phyloP scores from a whole-genome alignment of 2,329 filamentous ascomycete species.

The Boeremia exigua region DNA sequence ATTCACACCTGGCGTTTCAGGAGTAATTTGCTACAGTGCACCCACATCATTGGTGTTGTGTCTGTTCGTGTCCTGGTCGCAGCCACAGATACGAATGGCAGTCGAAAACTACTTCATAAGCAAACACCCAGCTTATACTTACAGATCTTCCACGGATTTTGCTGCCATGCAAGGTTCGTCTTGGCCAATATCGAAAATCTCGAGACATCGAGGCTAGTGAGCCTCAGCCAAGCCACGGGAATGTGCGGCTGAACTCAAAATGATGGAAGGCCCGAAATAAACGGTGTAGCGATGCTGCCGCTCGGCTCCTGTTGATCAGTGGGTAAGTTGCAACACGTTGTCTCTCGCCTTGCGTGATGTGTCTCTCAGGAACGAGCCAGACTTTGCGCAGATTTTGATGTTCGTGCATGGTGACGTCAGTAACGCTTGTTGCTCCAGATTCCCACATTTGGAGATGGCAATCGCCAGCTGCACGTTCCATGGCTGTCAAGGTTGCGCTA shows the following conservation, averaged over 20 bases:
- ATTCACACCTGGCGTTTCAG: too few species aligned
- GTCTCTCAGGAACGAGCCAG: neutral
- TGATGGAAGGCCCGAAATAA: constrained; percentile 4
- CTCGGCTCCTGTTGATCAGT: constrained; percentile 5
- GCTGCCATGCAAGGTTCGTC: neutral
- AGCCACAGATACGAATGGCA: too few species aligned
- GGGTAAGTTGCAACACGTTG: constrained; percentile 1
- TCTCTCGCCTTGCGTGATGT: constrained; percentile 4
- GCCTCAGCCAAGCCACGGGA: constrained; percentile 5
- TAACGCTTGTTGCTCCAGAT: too few species aligned
- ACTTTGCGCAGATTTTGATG: neutral
- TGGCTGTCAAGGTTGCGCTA: neutral
- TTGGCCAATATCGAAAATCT: neutral
- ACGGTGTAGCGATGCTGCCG: neutral
- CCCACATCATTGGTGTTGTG: too few species aligned
- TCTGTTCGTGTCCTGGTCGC: too few species aligned
- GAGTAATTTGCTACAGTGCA: too few species aligned
- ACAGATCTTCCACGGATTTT: too few species aligned
- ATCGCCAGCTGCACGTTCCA: constrained; percentile 1
- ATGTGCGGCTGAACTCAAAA: constrained; percentile 15
- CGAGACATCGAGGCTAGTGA: neutral
- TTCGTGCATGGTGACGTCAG: constrained; percentile 11
- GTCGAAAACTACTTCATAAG: too few species aligned
- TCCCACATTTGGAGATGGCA: constrained; percentile 1
- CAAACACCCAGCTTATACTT: too few species aligned